Evolutionary conservation across 306 rosid genomes (phyloP), one percentile per base, ranked within the genome.

Genomic region (Cucurbita ficifolia): DNA sequence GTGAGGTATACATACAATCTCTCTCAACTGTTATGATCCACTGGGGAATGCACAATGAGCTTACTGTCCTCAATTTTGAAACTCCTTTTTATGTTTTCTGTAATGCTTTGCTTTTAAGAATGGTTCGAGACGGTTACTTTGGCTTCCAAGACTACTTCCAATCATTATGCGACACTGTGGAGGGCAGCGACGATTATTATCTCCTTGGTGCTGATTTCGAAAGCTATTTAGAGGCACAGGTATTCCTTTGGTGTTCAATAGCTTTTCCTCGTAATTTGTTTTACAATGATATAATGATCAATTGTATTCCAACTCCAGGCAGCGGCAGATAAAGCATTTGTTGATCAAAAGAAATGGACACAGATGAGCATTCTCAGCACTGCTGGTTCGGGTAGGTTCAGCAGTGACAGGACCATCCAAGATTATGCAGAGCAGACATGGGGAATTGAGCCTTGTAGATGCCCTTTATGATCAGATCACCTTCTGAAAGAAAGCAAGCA

Each of bases 191-290:
- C 0, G 90, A 88, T 80, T 84, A 82, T 77, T 86, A 88, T 75
- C 85, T 88, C 51, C 86, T 88, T 50, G 86, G 90, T 45, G 69
- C 82, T 18, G 94, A 88, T 86, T 88, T 88, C 61, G 78, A 70
- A 75, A 84, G 94, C 83, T 88, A 88, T 83, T 82, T 88, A 71
- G 87, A 83, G 81, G 94, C 90, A 62, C 94, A 88, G 94, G 94
- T 88, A 81, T 60, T 77, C 67, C 10, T n/a, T 35, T 57, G 54
- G 69, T 50, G 29, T 65, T 71, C 3, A 17, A 22, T 19, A 36
- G 64, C 72, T 69, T 43, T 61, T 35, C 42, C 40, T 56, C 0
- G 55, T 67, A 6, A 67, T 45, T 42, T 67, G 54, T 67, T 67
- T 21, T 45, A 67, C 39, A 21, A 67, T 7, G 54, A 43, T 45